A percentile compares a stretch with the other conserved stretches of the same genome.
phyloP scores from a whole-genome alignment of 2,329 filamentous ascomycete genomes.

The Raffaelea arxii region DNA sequence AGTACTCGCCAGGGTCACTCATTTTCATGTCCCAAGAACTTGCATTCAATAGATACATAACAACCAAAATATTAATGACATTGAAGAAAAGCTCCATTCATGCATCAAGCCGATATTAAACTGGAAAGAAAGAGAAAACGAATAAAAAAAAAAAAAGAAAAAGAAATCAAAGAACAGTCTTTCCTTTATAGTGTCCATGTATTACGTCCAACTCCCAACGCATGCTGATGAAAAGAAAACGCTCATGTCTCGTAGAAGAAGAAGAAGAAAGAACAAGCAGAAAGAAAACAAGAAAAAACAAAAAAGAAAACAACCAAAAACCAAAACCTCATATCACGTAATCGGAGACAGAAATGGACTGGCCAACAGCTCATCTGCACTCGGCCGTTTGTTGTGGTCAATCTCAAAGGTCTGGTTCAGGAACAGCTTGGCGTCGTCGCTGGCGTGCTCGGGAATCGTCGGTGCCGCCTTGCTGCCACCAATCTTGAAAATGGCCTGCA shows the following conservation, averaged over 20 bases:
- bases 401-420: slow-evolving; percentile 87
- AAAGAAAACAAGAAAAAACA: slow-evolving; percentile 6
- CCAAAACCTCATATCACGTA: slow-evolving; percentile 22
- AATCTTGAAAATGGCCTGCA: slow-evolving; percentile 98
- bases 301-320: background rate
- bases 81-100: too few species aligned
- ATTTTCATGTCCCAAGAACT: too few species aligned
- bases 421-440: slow-evolving; percentile 75
- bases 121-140: background rate
- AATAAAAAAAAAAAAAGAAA: background rate
- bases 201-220: slow-evolving; percentile 8
- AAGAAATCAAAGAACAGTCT: background rate
- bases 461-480: slow-evolving; percentile 79
- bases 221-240: slow-evolving; percentile 5
- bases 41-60: too few species aligned
- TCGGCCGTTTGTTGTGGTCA: slow-evolving; percentile 85
- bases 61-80: too few species aligned
- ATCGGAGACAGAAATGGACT: slow-evolving; percentile 74
- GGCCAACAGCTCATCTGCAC: slow-evolving; percentile 78
- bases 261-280: background rate
- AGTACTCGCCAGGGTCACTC: too few species aligned
- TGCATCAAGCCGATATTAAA: background rate
- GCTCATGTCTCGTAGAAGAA: background rate
- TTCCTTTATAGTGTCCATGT: slow-evolving; percentile 5
- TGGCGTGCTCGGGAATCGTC: slow-evolving; percentile 78